Evolutionary conservation across 371 early-diverging fungal species (phyloP).

Genomic region (Parasitella parasitica): DNA sequence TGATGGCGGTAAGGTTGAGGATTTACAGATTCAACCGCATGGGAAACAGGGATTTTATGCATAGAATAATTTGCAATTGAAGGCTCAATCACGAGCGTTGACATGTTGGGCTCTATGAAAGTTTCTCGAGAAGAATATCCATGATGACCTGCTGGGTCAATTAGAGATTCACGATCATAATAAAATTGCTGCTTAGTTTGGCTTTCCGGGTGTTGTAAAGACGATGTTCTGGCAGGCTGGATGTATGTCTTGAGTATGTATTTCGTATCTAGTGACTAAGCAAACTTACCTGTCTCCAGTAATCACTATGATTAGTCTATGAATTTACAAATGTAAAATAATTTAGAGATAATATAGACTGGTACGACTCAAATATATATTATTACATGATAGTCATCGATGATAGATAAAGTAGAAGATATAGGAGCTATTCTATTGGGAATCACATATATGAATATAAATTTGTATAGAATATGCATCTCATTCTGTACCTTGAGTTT

Average conservation of each 20-base stretch:
- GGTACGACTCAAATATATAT: background rate
- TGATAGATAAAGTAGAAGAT: background rate
- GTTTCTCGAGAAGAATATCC: slow-evolving; percentile 12
- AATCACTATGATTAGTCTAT: slow-evolving; percentile 1
- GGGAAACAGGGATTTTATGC: background rate
- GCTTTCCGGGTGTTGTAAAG: slow-evolving; percentile 10
- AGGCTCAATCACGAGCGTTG: slow-evolving; percentile 6
- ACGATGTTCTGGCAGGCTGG: slow-evolving; percentile 21
- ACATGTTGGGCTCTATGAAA: slow-evolving; percentile 22
- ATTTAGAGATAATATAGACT: background rate
- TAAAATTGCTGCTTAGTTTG: slow-evolving; percentile 3
- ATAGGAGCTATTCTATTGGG: slow-evolving; percentile 9
- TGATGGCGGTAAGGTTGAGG: too few relatives aligned
- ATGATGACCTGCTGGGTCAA: slow-evolving; percentile 15
- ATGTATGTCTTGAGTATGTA: background rate
- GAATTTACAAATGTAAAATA: background rate
- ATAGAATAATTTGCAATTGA: background rate
- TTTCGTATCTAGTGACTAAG: background rate
- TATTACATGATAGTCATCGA: slow-evolving; percentile 11
- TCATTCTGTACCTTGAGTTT: slow-evolving; percentile 12
- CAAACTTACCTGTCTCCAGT: slow-evolving; percentile 19
- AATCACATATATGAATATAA: background rate
- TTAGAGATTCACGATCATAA: slow-evolving; percentile 17
- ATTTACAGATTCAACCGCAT: too few relatives aligned
- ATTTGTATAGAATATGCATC: too few relatives aligned